Percentiles rank a stretch among this genome's conserved stretches.
Conservation (phyloP, 768 basidiomycete genomes). For the Suillus ampliporus region DNA sequence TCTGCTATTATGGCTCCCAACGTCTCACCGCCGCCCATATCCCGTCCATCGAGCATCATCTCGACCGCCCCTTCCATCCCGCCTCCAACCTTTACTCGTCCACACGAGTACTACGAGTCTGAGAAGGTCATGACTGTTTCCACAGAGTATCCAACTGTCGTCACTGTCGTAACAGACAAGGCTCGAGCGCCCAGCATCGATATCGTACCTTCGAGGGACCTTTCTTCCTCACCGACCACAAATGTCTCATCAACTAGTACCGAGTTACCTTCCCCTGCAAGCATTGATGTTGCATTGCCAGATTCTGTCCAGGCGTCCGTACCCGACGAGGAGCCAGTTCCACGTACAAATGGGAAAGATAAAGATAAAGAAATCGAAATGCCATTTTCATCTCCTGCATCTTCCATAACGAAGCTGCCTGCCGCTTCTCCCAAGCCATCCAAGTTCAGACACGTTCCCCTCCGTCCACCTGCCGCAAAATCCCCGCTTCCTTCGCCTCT, state of each 20-base stretch:
- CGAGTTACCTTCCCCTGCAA: conserved; percentile 5
- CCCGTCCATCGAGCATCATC: conserved; percentile 25
- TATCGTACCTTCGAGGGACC: conserved; percentile 8
- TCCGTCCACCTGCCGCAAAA: conserved; percentile 31
- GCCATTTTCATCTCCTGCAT: conserved; percentile 10
- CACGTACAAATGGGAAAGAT: conserved; percentile 16
- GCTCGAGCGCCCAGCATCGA: conserved; percentile 14
- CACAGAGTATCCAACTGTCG: conserved; percentile 14
- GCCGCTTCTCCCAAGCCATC: conserved; percentile 35
- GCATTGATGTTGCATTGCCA: conserved; percentile 4
- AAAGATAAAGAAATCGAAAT: conserved; percentile 16
- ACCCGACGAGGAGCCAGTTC: conserved; percentile 9
- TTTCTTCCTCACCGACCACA: conserved; percentile 15
- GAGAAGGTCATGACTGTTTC: conserved; percentile 26
- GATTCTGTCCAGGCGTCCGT: not conserved
- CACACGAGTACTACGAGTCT: conserved; percentile 17
- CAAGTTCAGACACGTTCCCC: conserved; percentile 60
- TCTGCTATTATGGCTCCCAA: conserved; percentile 38
- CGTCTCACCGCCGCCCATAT: conserved; percentile 26
- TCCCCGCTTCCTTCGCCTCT: conserved; percentile 38
- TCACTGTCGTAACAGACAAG: conserved; percentile 16
- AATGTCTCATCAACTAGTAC: conserved; percentile 10
- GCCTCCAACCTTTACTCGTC: conserved; percentile 4
- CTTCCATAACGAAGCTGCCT: conserved; percentile 16
- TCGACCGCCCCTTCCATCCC: conserved; percentile 15